phyloP scores from a whole-genome alignment of 176 grass and related monocot genomes.

The Oryza coarctata region DNA sequence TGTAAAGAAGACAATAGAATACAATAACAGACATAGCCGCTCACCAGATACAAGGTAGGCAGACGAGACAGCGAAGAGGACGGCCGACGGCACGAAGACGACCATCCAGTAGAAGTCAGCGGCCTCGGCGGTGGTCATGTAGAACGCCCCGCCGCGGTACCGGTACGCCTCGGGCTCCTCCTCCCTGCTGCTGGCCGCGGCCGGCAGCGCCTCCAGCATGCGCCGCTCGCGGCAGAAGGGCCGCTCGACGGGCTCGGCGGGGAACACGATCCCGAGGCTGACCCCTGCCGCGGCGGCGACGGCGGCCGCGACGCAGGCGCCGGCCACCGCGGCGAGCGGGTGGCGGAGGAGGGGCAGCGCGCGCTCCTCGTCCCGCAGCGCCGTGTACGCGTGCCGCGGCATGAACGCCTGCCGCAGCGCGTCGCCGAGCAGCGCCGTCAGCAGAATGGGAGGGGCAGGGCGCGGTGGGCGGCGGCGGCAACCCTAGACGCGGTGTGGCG shows the following conservation, averaged over 20 bases:
- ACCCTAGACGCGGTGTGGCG: conserved; percentile 42
- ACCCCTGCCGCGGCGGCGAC: conserved; percentile 45
- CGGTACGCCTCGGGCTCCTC: conserved; percentile 80
- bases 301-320: conserved; percentile 43
- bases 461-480: conserved; percentile 1
- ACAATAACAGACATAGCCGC: not conserved
- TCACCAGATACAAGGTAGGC: conserved; percentile 75
- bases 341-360: conserved; percentile 56
- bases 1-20: not conserved
- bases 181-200: conserved; percentile 53
- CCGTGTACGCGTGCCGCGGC: conserved; percentile 62
- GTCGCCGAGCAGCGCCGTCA: conserved; percentile 67
- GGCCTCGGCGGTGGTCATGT: conserved; percentile 91
- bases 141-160: conserved; percentile 71
- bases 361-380: conserved; percentile 66
- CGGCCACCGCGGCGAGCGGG: conserved; percentile 44
- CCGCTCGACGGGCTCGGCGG: conserved; percentile 60
- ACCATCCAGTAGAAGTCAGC: conserved; percentile 97
- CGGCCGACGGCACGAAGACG: conserved; percentile 69
- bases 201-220: conserved; percentile 72
- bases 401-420: conserved; percentile 87
- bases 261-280: conserved; percentile 84
- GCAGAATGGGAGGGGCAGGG: not conserved
- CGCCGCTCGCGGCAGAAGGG: conserved; percentile 84
- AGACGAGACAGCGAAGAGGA: conserved; percentile 63